Evolutionary conservation across 2,329 filamentous ascomycete genomes (phyloP), one percentile per base, ranked within the genome.

Genomic region (Penicillium aurantiogriseum): DNA sequence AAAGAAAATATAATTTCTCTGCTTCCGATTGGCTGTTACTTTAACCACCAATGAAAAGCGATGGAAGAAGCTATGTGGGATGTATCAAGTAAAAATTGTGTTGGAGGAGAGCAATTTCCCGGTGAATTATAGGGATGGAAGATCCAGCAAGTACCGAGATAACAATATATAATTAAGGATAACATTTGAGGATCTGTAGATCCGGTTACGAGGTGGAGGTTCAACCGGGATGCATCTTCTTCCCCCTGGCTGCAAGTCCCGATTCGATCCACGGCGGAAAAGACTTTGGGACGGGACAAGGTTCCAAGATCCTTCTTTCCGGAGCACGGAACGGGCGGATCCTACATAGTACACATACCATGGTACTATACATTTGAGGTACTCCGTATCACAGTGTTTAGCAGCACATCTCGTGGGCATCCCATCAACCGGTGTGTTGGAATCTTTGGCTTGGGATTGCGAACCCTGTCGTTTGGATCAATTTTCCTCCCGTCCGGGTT

Each of bases 341-440:
- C 15, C 4, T n/a, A 19, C 31, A 17, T 9, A 23, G 19, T 23
- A 11, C n/a, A 36, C 8, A 36, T 35, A 35, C 33, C 33, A 15
- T 15, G 15, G 8, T 9, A n/a, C 10, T 23, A 23, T 23, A 38
- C 4, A 11, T 36, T n/a, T 38, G 35, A 40, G n/a, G 25, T 27
- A 10, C 21, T 25, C 5, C 13, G 31, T 48, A 42, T 36, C 33
- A 38, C 42, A 25, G 8, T 9, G 15, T 54, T 33, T 43, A 57
- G 57, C 38, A 31, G 40, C 35, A 53, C 31, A 31, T 36, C 50
- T 59, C 42, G 49, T 59, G 56, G 52, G 40, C 17, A 2, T 29
- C 48, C 46, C 47, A 17, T 55, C 35, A 52, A 62, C 55, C 52
- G 43, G 15, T 38, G 17, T 21, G 33, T 21, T 51, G 51, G 58